phyloP scores from a whole-genome alignment of 1,284 basidiomycete genomes.

The Ustilago hordei region DNA sequence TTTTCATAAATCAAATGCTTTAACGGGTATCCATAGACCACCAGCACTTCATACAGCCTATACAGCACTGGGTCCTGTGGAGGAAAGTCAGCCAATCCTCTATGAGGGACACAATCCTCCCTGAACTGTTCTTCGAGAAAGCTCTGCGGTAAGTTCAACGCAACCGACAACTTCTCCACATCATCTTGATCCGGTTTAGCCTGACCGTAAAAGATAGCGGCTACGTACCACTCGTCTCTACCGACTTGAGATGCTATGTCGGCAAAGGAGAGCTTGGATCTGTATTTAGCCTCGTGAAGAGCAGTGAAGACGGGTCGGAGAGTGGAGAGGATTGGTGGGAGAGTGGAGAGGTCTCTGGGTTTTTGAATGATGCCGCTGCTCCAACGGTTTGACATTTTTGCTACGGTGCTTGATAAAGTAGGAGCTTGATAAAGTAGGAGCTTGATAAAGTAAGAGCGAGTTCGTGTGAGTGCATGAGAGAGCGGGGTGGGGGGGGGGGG shows the following conservation, averaged over 20 bases:
- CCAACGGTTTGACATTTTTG: constrained; percentile 4
- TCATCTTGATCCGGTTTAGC: constrained; percentile 60
- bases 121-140: constrained; percentile 54
- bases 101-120: constrained; percentile 51
- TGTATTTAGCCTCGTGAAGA: constrained; percentile 57
- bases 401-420: neutral
- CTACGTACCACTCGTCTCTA: constrained; percentile 60
- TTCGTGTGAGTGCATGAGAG: neutral
- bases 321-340: constrained; percentile 51
- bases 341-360: constrained; percentile 49
- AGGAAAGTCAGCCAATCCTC: constrained; percentile 58
- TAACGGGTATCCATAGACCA: constrained; percentile 64
- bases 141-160: constrained; percentile 41
- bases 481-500: neutral
- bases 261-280: constrained; percentile 54
- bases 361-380: constrained; percentile 34
- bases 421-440: neutral
- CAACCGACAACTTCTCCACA: constrained; percentile 41
- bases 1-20: constrained; percentile 67
- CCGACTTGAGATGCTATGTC: constrained; percentile 53
- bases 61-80: constrained; percentile 58
- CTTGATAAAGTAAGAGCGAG: neutral
- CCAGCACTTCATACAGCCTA: constrained; percentile 51
- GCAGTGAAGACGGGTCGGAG: constrained; percentile 50
- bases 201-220: constrained; percentile 65